A percentile compares a stretch with the other conserved stretches of the same genome.
Conservation (phyloP, 306 rosid species). For the Parietaria judaica region DNA sequence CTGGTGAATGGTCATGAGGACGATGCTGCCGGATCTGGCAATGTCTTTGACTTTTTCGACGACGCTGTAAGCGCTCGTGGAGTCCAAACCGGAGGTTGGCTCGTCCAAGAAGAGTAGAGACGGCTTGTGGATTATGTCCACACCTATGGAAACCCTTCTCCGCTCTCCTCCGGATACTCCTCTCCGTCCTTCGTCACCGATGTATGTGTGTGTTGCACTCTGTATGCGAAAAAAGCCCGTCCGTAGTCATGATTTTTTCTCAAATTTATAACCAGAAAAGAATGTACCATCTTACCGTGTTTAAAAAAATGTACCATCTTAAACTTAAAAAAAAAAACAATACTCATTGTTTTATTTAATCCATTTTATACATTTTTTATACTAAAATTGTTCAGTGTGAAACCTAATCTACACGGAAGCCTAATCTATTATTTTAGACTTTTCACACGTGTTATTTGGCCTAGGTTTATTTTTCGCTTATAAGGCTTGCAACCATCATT, state of each 20-base stretch:
- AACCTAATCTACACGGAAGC: too few species aligned
- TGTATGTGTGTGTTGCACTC: conserved; percentile 68
- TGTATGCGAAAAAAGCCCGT: conserved; percentile 15
- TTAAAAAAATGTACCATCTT: too few species aligned
- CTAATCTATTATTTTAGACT: too few species aligned
- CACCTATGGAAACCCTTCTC: conserved; percentile 76
- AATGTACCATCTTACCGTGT: too few species aligned
- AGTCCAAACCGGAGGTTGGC: conserved; percentile 92
- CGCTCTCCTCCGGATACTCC: conserved; percentile 92
- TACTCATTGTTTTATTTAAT: too few species aligned
- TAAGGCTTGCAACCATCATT: too few species aligned
- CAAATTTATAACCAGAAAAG: background rate
- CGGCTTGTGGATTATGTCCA: conserved; percentile 80
- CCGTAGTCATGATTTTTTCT: background rate
- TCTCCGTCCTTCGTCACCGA: conserved; percentile 77
- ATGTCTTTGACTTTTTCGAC: conserved; percentile 87
- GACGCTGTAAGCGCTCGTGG: conserved; percentile 76
- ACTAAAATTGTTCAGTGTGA: too few species aligned
- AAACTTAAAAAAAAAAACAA: too few species aligned
- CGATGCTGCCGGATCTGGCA: conserved; percentile 77
- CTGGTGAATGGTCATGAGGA: conserved; percentile 86
- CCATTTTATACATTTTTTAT: too few species aligned
- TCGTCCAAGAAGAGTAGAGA: conserved; percentile 74
- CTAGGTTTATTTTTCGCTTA: too few species aligned
- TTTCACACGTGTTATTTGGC: too few species aligned